phyloP scores from a whole-genome alignment of 495 filamentous ascomycete species.

The Pyronema domesticum region DNA sequence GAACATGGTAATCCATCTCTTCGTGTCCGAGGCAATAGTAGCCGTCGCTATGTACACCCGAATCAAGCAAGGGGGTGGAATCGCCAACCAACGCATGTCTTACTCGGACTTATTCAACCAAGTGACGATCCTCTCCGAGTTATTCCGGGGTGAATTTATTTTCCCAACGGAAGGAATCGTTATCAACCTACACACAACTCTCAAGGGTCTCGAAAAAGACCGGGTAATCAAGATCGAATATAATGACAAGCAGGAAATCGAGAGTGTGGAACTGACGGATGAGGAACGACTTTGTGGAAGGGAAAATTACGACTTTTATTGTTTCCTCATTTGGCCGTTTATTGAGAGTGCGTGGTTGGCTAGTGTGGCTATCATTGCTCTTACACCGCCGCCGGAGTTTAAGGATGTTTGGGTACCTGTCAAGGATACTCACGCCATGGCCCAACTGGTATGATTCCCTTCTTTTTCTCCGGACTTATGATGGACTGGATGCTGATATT shows the following conservation, averaged over 20 bases:
- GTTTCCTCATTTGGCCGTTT: constrained; percentile 95
- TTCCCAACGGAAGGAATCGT: constrained; percentile 73
- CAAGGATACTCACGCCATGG: constrained; percentile 59
- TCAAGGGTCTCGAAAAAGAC: constrained; percentile 60
- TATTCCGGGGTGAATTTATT: constrained; percentile 94
- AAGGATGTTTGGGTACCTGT: constrained; percentile 60
- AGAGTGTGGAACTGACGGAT: constrained; percentile 53
- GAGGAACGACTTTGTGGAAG: constrained; percentile 57
- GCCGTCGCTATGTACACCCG: constrained; percentile 75
- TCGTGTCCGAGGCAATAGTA: constrained; percentile 79
- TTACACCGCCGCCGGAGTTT: constrained; percentile 50
- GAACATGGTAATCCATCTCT: constrained; percentile 97
- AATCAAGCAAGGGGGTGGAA: constrained; percentile 75
- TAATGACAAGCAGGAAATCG: constrained; percentile 31
- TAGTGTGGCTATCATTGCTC: constrained; percentile 64
- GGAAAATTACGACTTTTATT: constrained; percentile 96
- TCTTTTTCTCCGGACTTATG: background rate
- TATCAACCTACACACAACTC: constrained; percentile 59
- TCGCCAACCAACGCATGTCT: constrained; percentile 57
- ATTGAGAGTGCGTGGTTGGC: constrained; percentile 87
- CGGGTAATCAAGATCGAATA: constrained; percentile 51
- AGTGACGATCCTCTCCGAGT: constrained; percentile 71
- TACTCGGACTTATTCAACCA: constrained; percentile 54
- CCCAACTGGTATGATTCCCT: constrained; percentile 48
- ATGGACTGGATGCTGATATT: too few relatives aligned